A percentile compares a stretch with the other conserved stretches of the same genome.
Evolutionary conservation across 148 eudicot genomes (phyloP).

Genomic region (Limonium bicolor): DNA sequence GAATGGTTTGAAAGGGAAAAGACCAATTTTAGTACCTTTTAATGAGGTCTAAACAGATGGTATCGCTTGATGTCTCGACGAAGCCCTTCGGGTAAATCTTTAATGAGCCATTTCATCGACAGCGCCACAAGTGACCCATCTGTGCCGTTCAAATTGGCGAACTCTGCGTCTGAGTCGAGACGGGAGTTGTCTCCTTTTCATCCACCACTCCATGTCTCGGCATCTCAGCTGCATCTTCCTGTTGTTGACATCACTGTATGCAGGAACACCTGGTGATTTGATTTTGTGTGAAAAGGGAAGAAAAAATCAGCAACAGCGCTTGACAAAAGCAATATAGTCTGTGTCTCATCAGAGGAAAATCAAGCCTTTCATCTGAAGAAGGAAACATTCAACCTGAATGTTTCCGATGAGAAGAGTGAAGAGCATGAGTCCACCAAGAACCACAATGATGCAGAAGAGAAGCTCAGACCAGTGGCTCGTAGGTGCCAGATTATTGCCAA

Average conservation of each 20-base stretch:
- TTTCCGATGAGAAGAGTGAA: constrained; percentile 33
- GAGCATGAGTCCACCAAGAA: constrained; percentile 33
- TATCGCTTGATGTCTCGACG: constrained; percentile 79
- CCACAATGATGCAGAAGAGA: constrained; percentile 24
- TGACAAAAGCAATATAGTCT: neutral
- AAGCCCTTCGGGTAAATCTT: constrained; percentile 90
- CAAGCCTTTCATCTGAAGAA: neutral
- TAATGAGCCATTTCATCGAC: constrained; percentile 76
- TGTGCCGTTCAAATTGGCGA: constrained; percentile 58
- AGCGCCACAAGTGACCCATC: constrained; percentile 63
- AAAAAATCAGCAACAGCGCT: too few species aligned
- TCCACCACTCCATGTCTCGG: constrained; percentile 94
- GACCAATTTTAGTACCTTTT: constrained; percentile 29
- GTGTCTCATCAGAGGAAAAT: neutral
- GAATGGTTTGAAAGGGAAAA: too few species aligned
- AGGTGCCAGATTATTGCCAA: constrained; percentile 21
- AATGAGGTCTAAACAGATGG: constrained; percentile 77
- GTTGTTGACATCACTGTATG: constrained; percentile 70
- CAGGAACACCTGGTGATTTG: constrained; percentile 42
- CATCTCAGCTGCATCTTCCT: constrained; percentile 65
- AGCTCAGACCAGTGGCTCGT: constrained; percentile 27
- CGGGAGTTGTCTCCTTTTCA: constrained; percentile 76
- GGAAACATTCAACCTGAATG: constrained; percentile 21
- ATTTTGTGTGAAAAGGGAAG: too few species aligned
- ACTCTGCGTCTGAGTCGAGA: constrained; percentile 61